Percentiles rank a stretch among this genome's conserved stretches.
phyloP scores from a whole-genome alignment of 352 stramenopile genomes.

The Blastocystis sp. region DNA sequence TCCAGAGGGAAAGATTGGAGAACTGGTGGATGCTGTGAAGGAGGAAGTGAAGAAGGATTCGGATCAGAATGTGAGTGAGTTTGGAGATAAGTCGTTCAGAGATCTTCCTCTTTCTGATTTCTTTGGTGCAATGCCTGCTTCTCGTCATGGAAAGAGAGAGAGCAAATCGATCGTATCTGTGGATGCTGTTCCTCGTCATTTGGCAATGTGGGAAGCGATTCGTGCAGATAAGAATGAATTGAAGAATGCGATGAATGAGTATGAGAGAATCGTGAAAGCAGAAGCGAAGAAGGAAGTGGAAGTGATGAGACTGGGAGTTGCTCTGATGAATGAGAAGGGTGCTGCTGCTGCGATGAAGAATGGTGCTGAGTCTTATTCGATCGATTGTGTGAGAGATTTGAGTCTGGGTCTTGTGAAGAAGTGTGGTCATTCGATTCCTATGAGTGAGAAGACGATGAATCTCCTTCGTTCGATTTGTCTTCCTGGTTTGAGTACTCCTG shows the following conservation, averaged over 20 bases:
- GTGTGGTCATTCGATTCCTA: not conserved
- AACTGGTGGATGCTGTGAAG: not conserved
- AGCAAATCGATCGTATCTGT: not conserved
- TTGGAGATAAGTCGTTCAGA: not conserved
- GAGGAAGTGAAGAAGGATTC: not conserved
- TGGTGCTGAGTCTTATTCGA: not conserved
- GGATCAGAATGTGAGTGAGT: not conserved
- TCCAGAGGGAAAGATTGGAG: not conserved
- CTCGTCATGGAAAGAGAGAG: not conserved
- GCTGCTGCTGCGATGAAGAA: not conserved
- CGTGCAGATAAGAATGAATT: not conserved
- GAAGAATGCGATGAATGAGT: not conserved
- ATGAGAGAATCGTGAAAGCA: not conserved
- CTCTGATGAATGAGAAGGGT: conserved; percentile 29
- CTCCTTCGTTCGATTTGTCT: not conserved
- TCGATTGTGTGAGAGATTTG: not conserved
- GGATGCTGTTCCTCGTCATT: not conserved
- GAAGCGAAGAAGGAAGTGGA: conserved; percentile 32
- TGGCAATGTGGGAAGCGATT: conserved; percentile 40
- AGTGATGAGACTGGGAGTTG: conserved; percentile 28
- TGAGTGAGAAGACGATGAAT: not conserved
- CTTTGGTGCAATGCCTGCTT: not conserved
- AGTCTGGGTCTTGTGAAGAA: not conserved
- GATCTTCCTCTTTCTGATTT: not conserved
- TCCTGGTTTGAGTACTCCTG: not conserved